A percentile compares a stretch with the other conserved stretches of the same genome.
Evolutionary conservation across 2,329 filamentous ascomycete species (phyloP).

Genomic region (Samsoniella hepiali): DNA sequence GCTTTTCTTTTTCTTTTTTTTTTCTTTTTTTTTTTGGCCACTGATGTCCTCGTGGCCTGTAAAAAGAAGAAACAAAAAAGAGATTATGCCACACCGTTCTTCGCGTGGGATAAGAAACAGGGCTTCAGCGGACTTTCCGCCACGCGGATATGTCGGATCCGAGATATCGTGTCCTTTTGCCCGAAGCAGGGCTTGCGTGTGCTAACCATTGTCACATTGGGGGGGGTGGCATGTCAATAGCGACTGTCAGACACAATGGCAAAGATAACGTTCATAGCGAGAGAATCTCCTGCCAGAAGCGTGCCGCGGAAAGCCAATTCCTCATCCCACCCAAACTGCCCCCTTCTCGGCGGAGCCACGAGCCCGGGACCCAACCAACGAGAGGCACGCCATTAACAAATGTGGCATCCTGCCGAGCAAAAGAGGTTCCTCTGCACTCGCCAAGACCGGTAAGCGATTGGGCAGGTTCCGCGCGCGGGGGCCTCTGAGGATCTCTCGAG

Average conservation of each 20-base stretch:
- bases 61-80: not conserved
- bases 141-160: conserved; percentile 4
- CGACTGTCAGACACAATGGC: not conserved
- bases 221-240: not conserved
- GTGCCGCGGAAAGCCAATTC: not conserved
- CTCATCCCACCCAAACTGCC: not conserved
- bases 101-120: not conserved
- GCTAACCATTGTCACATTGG: not conserved
- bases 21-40: too few species aligned
- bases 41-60: not conserved
- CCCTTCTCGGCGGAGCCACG: not conserved
- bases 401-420: not conserved
- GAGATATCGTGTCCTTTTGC: not conserved
- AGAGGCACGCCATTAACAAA: not conserved
- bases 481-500: not conserved
- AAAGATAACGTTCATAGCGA: not conserved
- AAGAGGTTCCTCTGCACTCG: not conserved
- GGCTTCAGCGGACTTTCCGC: not conserved
- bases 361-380: not conserved
- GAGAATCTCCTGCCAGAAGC: too few species aligned
- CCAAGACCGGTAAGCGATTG: not conserved
- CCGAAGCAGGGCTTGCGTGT: not conserved
- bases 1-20: not conserved
- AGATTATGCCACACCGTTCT: not conserved
- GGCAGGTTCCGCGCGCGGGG: not conserved